phyloP scores from a whole-genome alignment of 768 basidiomycete species.

The Lyophyllum decastes region DNA sequence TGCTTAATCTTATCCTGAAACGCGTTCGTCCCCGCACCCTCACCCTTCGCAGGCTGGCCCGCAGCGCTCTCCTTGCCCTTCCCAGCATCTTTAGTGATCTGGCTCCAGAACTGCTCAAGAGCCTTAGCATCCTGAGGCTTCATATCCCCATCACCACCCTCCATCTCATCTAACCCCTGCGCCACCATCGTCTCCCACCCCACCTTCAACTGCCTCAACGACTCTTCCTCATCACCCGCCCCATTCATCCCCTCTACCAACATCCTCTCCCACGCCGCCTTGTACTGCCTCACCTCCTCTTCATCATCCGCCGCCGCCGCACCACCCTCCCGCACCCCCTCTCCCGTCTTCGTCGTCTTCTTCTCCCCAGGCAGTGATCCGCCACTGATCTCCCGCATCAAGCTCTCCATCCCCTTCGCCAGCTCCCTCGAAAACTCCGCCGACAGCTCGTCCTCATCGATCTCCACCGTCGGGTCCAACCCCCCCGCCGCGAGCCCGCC shows the following conservation, averaged over 20 bases:
- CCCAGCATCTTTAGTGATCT: too few species aligned
- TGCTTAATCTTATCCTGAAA: constrained; percentile 73
- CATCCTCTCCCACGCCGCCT: constrained; percentile 74
- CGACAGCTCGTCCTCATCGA: constrained; percentile 41
- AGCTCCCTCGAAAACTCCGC: constrained; percentile 48
- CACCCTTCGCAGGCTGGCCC: constrained; percentile 1
- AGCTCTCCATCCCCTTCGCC: constrained; percentile 49
- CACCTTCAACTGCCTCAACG: too few species aligned
- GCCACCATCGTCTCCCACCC: too few species aligned
- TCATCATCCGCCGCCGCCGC: constrained; percentile 27
- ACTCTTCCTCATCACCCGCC: too few species aligned
- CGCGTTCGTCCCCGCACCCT: constrained; percentile 24
- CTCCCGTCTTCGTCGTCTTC: constrained; percentile 10
- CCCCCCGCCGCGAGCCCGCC: constrained; percentile 26
- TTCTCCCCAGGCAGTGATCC: constrained; percentile 19
- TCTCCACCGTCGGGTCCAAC: constrained; percentile 29
- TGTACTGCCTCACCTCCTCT: constrained; percentile 42
- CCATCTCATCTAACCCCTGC: too few species aligned
- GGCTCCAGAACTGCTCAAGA: too few species aligned
- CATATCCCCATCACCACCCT: too few species aligned
- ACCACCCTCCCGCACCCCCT: constrained; percentile 4
- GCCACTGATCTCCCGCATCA: constrained; percentile 48
- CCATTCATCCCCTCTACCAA: constrained; percentile 63
- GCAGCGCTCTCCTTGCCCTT: too few species aligned
- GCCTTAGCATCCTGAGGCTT: too few species aligned